These are phyloP conservation scores for Wickerhamomyces sp. DNA, from an alignment of 1,139 yeast species.

Conservation along the genomic window DNA sequence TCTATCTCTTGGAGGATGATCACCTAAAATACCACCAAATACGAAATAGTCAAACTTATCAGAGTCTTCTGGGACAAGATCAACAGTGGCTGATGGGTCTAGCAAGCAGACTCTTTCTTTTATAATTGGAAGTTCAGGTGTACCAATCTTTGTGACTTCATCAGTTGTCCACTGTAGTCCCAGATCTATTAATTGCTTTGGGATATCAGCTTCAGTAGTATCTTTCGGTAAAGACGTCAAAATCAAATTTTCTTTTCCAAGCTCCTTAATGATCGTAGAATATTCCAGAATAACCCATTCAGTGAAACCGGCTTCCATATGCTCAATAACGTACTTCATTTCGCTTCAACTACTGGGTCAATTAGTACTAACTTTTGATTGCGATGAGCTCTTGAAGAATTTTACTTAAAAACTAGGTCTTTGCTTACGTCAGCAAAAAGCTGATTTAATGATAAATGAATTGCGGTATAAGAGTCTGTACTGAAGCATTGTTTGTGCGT, in stretches of 20 bases:
- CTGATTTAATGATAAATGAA: no score
- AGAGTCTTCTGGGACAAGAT: conserved; percentile 66
- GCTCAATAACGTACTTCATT: conserved; percentile 92
- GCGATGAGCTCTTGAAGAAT: background rate
- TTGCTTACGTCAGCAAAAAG: background rate
- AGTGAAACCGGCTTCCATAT: conserved; percentile 95
- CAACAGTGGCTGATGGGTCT: conserved; percentile 81
- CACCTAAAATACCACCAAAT: conserved; percentile 95
- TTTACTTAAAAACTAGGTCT: background rate
- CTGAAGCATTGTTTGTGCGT: no score
- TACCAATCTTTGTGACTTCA: conserved; percentile 52
- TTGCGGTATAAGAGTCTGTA: no score
- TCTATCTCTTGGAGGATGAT: conserved; percentile 94
- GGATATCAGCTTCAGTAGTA: conserved; percentile 62
- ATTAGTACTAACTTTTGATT: no score
- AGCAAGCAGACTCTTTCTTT: conserved; percentile 66
- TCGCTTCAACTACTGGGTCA: no score
- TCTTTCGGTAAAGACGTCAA: conserved; percentile 71
- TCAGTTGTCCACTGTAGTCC: conserved; percentile 81
- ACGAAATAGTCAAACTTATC: conserved; percentile 75
- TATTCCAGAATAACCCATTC: conserved; percentile 94
- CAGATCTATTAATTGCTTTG: conserved; percentile 50
- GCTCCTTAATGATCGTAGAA: conserved; percentile 72
- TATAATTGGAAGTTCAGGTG: conserved; percentile 26
- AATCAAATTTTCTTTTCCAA: conserved; percentile 71